Evolutionary conservation across 352 stramenopile species (phyloP), one percentile per base, ranked within the genome.

Genomic region (Thraustochytrium sp.): DNA sequence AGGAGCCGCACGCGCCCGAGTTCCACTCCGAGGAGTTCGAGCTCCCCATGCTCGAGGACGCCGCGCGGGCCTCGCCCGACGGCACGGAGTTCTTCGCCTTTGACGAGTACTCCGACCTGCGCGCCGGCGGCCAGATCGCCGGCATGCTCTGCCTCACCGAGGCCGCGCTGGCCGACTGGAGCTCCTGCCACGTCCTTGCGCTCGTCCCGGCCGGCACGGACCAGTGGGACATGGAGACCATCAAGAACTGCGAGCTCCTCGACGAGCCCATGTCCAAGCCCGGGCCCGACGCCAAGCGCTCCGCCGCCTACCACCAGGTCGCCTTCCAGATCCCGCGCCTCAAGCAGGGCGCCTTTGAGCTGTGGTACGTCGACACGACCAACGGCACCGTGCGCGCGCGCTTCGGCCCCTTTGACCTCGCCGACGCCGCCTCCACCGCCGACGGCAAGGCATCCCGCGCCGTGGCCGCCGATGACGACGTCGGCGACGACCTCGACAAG

Each of bases 341-440:
- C 8, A 31, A 72, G 2, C 9, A 68, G 42, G 26, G 11, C 5
- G 37, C 37, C 4, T 68, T 26, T 13, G 48, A 55, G 37, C 34
- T 80, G 16, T 80, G 68, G 68, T 80, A 80, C 31, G 68, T 80
- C 0, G 53, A 80, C 53, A 72, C 68, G 0, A 80, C 26, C 31
- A 61, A 61, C 23, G 68, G 68, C 46, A 23, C 13, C 31, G 53
- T 80, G 11, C n/a, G 44, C 26, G 26, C 26, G n/a, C 68, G 68
- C 21, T 80, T 42, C 44, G 68, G 68, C 13, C 68, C 68, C 31
- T 80, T 80, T 51, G 11, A 21, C n/a, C 44, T 75, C 4, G 21
- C 11, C 44, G 53, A 80, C 0, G 8, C 31, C 2, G 13, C 5
- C 34, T 23, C n/a, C 64, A 38, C 56, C 3, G 38, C 8, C 13